phyloP scores from a whole-genome alignment of 179 eudicot species.

The Heliamphora pulchella region DNA sequence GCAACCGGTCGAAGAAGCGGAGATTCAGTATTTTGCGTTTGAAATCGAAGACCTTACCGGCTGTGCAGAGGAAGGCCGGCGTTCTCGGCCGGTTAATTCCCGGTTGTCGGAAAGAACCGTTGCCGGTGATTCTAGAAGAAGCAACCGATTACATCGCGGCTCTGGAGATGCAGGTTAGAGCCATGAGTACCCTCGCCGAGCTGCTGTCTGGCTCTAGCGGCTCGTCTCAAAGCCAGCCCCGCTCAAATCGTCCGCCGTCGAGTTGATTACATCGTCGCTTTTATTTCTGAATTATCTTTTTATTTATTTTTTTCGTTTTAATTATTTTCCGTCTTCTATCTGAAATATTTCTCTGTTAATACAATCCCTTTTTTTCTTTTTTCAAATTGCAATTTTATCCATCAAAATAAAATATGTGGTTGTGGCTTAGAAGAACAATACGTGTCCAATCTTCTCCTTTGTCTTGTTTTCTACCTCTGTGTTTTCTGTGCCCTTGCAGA shows the following conservation, averaged over 20 bases:
- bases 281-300: slow-evolving; percentile 11
- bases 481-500: too few species aligned
- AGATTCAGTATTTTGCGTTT: slow-evolving; percentile 36
- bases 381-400: not conserved
- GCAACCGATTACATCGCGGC: slow-evolving; percentile 81
- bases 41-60: slow-evolving; percentile 48
- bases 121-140: slow-evolving; percentile 79
- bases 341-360: slow-evolving; percentile 13
- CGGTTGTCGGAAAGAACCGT: slow-evolving; percentile 64
- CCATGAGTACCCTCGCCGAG: slow-evolving; percentile 49
- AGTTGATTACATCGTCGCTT: slow-evolving; percentile 7
- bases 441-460: too few species aligned
- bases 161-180: slow-evolving; percentile 84
- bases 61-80: slow-evolving; percentile 52
- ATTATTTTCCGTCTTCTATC: not conserved
- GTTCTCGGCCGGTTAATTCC: slow-evolving; percentile 64
- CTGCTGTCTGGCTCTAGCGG: slow-evolving; percentile 27
- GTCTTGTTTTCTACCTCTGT: too few species aligned
- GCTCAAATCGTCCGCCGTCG: slow-evolving; percentile 17
- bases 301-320: not conserved
- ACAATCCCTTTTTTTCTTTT: slow-evolving; percentile 1
- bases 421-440: too few species aligned
- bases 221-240: slow-evolving; percentile 16
- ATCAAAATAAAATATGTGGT: too few species aligned
- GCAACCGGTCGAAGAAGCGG: slow-evolving; percentile 31